Evolutionary conservation across 1,139 yeast species (phyloP).

Genomic region (Kurtzmaniella quercitrusa): DNA sequence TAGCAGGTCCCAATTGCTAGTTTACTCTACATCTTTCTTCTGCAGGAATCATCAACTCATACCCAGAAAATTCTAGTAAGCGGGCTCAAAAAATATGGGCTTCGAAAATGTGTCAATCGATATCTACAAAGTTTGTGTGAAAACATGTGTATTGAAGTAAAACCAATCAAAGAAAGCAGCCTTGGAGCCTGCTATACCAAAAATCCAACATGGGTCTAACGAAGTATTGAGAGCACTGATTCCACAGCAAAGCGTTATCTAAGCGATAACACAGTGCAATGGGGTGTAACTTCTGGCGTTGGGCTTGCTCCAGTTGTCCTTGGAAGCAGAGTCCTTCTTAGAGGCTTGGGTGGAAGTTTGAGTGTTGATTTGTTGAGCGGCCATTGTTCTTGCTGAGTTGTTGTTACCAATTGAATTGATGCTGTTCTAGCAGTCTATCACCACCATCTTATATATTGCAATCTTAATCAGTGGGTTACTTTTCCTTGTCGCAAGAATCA

Average conservation of each 20-base stretch:
- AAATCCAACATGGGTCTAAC: background rate
- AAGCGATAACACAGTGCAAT: background rate
- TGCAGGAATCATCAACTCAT: too few species aligned
- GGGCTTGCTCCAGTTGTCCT: conserved; percentile 1
- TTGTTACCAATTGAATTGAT: background rate
- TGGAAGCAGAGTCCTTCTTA: background rate
- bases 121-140: background rate
- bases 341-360: conserved; percentile 1
- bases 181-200: background rate
- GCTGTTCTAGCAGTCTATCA: background rate
- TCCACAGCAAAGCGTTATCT: background rate
- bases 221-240: background rate
- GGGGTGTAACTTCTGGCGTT: background rate
- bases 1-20: background rate
- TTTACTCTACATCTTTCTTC: background rate
- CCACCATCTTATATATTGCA: background rate
- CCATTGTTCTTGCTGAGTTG: background rate
- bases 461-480: background rate
- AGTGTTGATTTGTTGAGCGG: conserved; percentile 1
- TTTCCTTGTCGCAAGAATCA: background rate
- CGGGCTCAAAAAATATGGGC: too few species aligned
- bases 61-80: too few species aligned
- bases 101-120: too few species aligned
- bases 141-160: background rate
- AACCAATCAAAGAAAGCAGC: background rate